These are phyloP conservation scores for Rhynchosporium secalis DNA, from an alignment of 2,329 filamentous ascomycete species.

Conservation along the genomic window DNA sequence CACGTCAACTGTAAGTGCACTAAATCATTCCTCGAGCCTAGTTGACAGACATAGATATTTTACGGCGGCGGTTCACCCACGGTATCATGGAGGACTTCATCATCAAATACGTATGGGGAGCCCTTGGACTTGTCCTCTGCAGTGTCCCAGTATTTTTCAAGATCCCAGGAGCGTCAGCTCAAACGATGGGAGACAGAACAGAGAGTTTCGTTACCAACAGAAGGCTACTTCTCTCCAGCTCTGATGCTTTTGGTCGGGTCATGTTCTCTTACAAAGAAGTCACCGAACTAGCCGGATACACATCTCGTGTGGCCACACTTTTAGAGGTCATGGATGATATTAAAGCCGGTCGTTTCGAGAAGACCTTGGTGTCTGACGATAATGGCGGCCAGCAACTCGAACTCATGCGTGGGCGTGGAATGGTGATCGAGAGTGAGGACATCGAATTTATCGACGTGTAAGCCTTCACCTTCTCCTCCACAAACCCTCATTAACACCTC, in stretches of 20 bases:
- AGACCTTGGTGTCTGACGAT: slow-evolving; percentile 90
- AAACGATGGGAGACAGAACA: slow-evolving; percentile 67
- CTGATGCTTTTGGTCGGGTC: slow-evolving; percentile 90
- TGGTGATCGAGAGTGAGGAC: slow-evolving; percentile 76
- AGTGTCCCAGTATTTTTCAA: slow-evolving; percentile 96
- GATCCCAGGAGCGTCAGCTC: slow-evolving; percentile 64
- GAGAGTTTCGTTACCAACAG: slow-evolving; percentile 91
- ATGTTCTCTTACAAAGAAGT: slow-evolving; percentile 99
- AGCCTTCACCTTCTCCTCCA: slow-evolving; percentile 35
- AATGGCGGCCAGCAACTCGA: slow-evolving; percentile 79
- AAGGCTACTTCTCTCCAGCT: slow-evolving; percentile 86
- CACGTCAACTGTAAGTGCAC: slow-evolving; percentile 70
- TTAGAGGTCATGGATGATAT: slow-evolving; percentile 95
- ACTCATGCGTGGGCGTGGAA: slow-evolving; percentile 79
- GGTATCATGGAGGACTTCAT: slow-evolving; percentile 99
- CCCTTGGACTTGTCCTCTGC: slow-evolving; percentile 85
- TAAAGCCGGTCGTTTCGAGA: slow-evolving; percentile 85
- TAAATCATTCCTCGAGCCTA: background rate
- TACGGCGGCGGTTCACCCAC: slow-evolving; percentile 88
- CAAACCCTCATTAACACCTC: background rate
- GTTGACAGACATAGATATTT: slow-evolving; percentile 58
- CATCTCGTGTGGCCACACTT: slow-evolving; percentile 84
- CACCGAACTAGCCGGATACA: slow-evolving; percentile 93
- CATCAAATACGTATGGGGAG: slow-evolving; percentile 99
- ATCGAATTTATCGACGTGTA: slow-evolving; percentile 84